Conservation (phyloP, 306 rosid genomes). For the Prinsepia uniflora region DNA sequence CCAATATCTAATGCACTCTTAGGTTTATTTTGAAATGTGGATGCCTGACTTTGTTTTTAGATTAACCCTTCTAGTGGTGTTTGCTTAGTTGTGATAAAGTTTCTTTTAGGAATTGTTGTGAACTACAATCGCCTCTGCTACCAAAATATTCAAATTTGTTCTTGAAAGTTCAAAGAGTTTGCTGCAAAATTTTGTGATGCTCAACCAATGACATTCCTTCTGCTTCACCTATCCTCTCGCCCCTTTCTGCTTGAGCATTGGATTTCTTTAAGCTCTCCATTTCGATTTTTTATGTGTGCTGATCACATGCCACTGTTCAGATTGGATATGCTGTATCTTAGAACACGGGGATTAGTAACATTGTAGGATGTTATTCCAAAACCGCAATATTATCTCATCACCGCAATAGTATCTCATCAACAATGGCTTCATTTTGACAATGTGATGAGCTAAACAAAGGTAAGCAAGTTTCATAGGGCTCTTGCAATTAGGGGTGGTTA, state of each 20-base stretch:
- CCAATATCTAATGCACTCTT: slow-evolving; percentile 1
- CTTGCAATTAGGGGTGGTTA: too few relatives aligned
- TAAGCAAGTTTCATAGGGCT: background rate
- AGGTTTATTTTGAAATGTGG: background rate
- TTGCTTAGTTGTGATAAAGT: background rate
- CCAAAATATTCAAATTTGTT: slow-evolving; percentile 14
- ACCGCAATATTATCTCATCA: too few relatives aligned
- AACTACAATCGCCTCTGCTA: slow-evolving; percentile 3
- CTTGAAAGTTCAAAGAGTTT: background rate
- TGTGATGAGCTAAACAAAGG: background rate
- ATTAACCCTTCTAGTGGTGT: slow-evolving; percentile 2
- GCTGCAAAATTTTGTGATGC: background rate
- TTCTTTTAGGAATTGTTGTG: slow-evolving; percentile 14
- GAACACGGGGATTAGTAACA: too few relatives aligned
- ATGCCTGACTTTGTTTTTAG: slow-evolving; percentile 12
- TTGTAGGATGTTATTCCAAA: too few relatives aligned
- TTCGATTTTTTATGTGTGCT: background rate
- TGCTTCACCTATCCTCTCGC: slow-evolving; percentile 1
- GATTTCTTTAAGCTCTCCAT: background rate
- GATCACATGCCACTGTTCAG: background rate
- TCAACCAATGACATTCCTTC: background rate
- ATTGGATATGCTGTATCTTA: too few relatives aligned
- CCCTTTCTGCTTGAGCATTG: background rate
- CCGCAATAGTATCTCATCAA: too few relatives aligned
- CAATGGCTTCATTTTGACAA: too few relatives aligned